Evolutionary conservation across 1,284 basidiomycete species (phyloP).

Genomic region (Microbotryum saponariae): DNA sequence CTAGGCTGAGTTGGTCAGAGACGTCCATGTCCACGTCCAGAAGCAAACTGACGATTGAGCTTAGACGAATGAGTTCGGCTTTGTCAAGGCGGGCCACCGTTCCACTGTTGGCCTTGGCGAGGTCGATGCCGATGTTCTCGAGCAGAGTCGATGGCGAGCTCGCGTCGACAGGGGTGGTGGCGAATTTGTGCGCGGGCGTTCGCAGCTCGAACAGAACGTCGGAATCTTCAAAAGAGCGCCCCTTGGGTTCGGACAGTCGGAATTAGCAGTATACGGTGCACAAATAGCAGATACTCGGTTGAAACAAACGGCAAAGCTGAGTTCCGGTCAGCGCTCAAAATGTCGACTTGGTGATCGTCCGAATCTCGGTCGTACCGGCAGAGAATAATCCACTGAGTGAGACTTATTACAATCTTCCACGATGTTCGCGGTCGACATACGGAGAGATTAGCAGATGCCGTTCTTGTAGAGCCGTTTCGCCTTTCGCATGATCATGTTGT

Average conservation of each 20-base stretch:
- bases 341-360: too few species aligned
- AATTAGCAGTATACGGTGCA: slow-evolving; percentile 40
- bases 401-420: slow-evolving; percentile 44
- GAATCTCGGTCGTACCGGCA: slow-evolving; percentile 30
- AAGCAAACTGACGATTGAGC: too few species aligned
- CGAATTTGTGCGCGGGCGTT: slow-evolving; percentile 35
- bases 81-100: background rate
- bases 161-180: slow-evolving; percentile 25
- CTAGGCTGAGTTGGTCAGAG: too few species aligned
- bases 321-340: too few species aligned
- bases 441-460: slow-evolving; percentile 45
- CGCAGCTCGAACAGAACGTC: slow-evolving; percentile 32
- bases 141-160: slow-evolving; percentile 7
- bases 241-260: slow-evolving; percentile 43
- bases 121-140: background rate
- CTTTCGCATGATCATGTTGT: slow-evolving; percentile 29
- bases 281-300: slow-evolving; percentile 9
- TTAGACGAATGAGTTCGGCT: too few species aligned
- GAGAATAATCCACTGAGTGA: slow-evolving; percentile 40
- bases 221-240: slow-evolving; percentile 31
- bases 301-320: slow-evolving; percentile 4
- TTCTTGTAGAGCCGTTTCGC: slow-evolving; percentile 44
- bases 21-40: too few species aligned
- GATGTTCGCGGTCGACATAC: slow-evolving; percentile 42
- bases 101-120: slow-evolving; percentile 3